phyloP scores from a whole-genome alignment of 176 grass and related monocot species.

The Otatea glauca region DNA sequence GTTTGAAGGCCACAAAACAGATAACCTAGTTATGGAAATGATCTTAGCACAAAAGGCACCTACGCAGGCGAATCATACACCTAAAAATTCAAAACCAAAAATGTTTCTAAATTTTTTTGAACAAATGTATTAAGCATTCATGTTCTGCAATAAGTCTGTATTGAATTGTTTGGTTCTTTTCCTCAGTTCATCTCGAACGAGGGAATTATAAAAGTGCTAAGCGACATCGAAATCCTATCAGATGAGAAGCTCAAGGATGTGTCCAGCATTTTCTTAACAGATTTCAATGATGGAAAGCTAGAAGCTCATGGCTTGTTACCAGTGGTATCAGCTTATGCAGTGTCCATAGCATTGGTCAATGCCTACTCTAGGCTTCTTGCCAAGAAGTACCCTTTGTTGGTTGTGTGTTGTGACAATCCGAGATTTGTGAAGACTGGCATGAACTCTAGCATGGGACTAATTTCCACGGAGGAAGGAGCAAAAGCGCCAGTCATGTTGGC shows the following conservation, averaged over 20 bases:
- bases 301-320: conserved; percentile 41
- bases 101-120: neutral
- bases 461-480: conserved; percentile 52
- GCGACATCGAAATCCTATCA: conserved; percentile 35
- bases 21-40: neutral
- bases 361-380: conserved; percentile 63
- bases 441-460: conserved; percentile 45
- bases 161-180: neutral
- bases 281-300: conserved; percentile 48
- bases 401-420: conserved; percentile 48
- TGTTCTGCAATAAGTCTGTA: neutral
- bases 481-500: conserved; percentile 40
- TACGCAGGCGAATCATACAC: too few species aligned
- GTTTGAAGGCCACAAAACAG: neutral
- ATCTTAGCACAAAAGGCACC: too few species aligned
- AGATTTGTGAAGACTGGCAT: conserved; percentile 61
- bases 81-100: too few species aligned
- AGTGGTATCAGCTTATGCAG: conserved; percentile 44
- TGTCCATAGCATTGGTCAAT: conserved; percentile 52
- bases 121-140: neutral
- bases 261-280: conserved; percentile 7
- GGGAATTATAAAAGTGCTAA: conserved; percentile 10
- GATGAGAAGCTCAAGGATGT: conserved; percentile 31
- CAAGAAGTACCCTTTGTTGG: conserved; percentile 42
- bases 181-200: conserved; percentile 42